Base-by-base conservation (phyloP, 2,329 filamentous ascomycete genomes). In the Colletotrichum musicola region DNA sequence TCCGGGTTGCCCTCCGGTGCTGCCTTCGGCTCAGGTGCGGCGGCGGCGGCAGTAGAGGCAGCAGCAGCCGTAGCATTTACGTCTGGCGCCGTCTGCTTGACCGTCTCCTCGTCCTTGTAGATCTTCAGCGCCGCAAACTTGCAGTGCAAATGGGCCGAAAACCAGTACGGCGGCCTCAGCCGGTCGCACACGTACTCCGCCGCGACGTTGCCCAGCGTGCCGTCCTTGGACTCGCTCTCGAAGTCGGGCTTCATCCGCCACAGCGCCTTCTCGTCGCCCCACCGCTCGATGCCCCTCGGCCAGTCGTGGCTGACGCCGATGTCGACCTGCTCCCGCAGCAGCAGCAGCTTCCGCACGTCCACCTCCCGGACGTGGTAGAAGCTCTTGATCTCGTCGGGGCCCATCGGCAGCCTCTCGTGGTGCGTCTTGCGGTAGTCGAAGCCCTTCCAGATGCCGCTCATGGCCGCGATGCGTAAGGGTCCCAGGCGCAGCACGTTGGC, bases 371-470 rank as follows among this genome's bases (percentile, higher is more conserved):
- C 89, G 77, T 98, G 95, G 75, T 98, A 98, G 74, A 97, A 93
- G 61, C 89, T 92, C 77, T 89, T 92, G 69, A 97, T 81, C 61
- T 98, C 94, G 71, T 90, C 88, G 20, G 83, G 77, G 73, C 88
- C 92, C 78, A 97, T 98, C 0, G 96, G 96, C 4, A 99, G 82
- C 16, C 95, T 88, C 81, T 99, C 96, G 72, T 89, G 87, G 76
- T 98, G 95, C 10, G 91, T 84, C 77, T 92, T 95, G 70, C 89
- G 88, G 80, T 97, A 99, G 80, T 98, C 92, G 75, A 91, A 92
- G 2, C 90, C 92, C 79, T 98, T 98, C 93, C 93, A 99, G 71
- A 99, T 99, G 6, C 96, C 96, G 61, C 93, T 96, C 78, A 98
- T 84, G 5, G 92, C 95, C 42, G 94, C 93, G 70, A 99, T 97